Evolutionary conservation across 2,329 filamentous ascomycete genomes (phyloP).

Genomic region (Colletotrichum melonis): DNA sequence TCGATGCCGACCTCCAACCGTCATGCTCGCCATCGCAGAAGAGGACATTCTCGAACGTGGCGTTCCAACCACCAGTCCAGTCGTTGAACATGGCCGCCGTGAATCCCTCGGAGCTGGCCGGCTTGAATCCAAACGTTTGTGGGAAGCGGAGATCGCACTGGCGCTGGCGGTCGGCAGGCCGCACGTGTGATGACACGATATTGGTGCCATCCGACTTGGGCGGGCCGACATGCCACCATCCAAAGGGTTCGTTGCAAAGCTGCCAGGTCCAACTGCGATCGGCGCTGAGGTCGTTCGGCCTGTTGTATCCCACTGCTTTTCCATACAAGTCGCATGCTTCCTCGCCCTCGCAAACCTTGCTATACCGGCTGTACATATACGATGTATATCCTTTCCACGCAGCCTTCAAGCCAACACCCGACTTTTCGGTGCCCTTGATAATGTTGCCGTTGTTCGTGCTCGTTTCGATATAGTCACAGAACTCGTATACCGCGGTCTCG

Average conservation of each 20-base stretch:
- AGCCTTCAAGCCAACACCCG: constrained; percentile 1
- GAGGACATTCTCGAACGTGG: constrained; percentile 28
- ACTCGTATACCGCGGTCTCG: neutral
- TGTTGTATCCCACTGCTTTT: neutral
- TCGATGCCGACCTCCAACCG: constrained; percentile 27
- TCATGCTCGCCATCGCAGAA: constrained; percentile 32
- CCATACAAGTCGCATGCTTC: neutral
- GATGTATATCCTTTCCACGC: constrained; percentile 11
- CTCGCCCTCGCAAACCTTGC: constrained; percentile 1
- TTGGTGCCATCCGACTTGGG: constrained; percentile 22
- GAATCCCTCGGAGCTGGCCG: constrained; percentile 19
- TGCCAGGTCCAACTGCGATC: constrained; percentile 23
- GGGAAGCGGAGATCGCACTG: constrained; percentile 20
- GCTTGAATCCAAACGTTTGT: constrained; percentile 10
- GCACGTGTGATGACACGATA: constrained; percentile 22
- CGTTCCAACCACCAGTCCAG: constrained; percentile 27
- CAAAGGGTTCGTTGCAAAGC: constrained; percentile 33
- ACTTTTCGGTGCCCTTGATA: neutral
- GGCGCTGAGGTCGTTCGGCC: neutral
- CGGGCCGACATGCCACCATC: constrained; percentile 28
- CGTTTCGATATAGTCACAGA: constrained; percentile 23
- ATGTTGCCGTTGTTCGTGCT: constrained; percentile 2
- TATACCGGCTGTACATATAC: neutral
- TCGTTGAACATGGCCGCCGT: constrained; percentile 26
- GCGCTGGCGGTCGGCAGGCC: neutral